Evolutionary conservation across 306 rosid species (phyloP).

Genomic region (Chamaecrista fasciculata): DNA sequence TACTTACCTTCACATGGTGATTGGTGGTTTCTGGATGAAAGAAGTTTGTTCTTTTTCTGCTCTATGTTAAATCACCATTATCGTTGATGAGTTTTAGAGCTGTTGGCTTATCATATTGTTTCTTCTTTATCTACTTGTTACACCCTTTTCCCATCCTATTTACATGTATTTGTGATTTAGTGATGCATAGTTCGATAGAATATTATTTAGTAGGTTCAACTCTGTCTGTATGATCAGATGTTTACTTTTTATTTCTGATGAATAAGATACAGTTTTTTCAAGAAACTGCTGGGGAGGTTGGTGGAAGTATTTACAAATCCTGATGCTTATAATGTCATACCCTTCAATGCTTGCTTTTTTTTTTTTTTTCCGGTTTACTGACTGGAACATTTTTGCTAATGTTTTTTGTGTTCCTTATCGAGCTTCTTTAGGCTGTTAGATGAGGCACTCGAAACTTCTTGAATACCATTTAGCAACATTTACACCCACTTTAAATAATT

Average conservation of each 20-base stretch:
- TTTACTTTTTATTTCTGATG: conserved; percentile 17
- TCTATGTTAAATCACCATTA: background rate
- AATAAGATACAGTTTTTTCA: background rate
- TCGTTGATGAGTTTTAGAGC: background rate
- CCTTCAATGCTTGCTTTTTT: background rate
- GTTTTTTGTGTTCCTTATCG: background rate
- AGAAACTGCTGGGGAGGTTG: background rate
- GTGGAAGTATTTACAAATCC: background rate
- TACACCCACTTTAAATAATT: background rate
- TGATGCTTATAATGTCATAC: background rate
- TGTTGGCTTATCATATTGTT: background rate
- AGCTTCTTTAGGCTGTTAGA: background rate
- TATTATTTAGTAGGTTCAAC: background rate
- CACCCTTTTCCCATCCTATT: background rate
- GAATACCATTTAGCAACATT: background rate
- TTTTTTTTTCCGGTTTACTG: too few relatives aligned
- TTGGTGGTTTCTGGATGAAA: background rate
- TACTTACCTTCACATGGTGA: background rate
- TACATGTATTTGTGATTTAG: background rate
- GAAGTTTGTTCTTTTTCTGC: background rate
- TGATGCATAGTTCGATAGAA: background rate
- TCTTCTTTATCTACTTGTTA: background rate
- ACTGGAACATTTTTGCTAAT: background rate
- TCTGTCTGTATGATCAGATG: background rate
- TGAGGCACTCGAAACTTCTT: background rate